Percentiles rank a stretch among this genome's conserved stretches.
Conservation (phyloP, 257 asterid species). For the Gentiana dahurica region DNA sequence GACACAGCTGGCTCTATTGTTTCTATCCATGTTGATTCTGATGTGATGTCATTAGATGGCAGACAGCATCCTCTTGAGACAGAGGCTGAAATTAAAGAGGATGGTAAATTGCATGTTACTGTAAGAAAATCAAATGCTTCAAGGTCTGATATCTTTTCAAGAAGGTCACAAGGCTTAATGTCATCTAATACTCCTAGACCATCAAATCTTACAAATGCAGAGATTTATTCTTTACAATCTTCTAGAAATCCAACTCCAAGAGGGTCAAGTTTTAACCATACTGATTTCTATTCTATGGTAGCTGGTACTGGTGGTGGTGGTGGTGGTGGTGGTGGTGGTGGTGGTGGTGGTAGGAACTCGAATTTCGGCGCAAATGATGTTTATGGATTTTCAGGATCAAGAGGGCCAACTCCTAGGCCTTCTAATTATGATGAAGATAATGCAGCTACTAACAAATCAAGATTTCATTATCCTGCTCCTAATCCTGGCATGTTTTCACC, state of each 20-base stretch:
- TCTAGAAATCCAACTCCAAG: conserved; percentile 84
- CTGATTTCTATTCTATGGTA: conserved; percentile 75
- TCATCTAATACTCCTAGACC: conserved; percentile 66
- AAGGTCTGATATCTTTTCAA: conserved; percentile 62
- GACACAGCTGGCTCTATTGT: conserved; percentile 79
- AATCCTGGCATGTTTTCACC: conserved; percentile 83
- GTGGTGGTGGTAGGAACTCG: conserved; percentile 35
- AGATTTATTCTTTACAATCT: conserved; percentile 78
- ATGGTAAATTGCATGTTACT: conserved; percentile 74
- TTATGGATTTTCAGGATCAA: conserved; percentile 36
- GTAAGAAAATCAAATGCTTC: conserved; percentile 76
- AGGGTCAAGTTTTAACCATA: conserved; percentile 78
- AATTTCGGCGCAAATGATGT: conserved; percentile 66
- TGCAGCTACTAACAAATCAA: conserved; percentile 23
- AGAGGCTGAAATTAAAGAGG: conserved; percentile 60
- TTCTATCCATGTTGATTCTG: conserved; percentile 82
- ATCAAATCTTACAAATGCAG: conserved; percentile 71
- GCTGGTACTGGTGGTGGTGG: conserved; percentile 15
- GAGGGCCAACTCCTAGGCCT: conserved; percentile 71
- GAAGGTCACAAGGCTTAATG: conserved; percentile 47
- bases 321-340: too few species aligned
- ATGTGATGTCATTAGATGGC: conserved; percentile 73
- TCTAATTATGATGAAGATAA: conserved; percentile 73
- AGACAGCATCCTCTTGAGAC: conserved; percentile 58
- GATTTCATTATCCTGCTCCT: conserved; percentile 63